A percentile compares a stretch with the other conserved stretches of the same genome.
These are phyloP conservation scores for Vitellaria paradoxa DNA, from an alignment of 179 eudicot species.

Conservation along the genomic window DNA sequence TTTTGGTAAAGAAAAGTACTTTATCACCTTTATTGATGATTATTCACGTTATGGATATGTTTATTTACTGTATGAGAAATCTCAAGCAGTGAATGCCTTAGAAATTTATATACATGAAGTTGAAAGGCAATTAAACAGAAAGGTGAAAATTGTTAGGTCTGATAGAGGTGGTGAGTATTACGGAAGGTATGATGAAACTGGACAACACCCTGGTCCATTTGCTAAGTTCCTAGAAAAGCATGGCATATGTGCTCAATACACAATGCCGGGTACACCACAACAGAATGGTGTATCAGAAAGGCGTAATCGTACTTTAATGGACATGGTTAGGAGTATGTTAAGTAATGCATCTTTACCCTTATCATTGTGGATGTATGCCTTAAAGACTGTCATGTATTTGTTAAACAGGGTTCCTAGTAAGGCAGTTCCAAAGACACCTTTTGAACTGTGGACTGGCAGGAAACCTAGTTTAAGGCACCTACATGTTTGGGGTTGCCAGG, in stretches of 20 bases:
- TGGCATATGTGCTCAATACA: slow-evolving; percentile 15
- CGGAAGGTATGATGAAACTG: neutral
- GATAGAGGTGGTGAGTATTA: no score
- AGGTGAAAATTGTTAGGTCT: neutral
- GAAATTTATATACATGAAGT: neutral
- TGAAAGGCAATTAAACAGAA: neutral
- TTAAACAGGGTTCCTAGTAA: slow-evolving; percentile 9
- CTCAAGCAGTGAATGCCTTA: neutral
- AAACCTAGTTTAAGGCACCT: slow-evolving; percentile 18
- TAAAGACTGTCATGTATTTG: neutral
- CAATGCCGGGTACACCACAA: slow-evolving; percentile 2
- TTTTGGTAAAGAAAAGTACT: neutral
- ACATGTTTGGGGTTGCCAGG: slow-evolving; percentile 14
- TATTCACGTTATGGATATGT: slow-evolving; percentile 2
- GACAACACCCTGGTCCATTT: slow-evolving; percentile 3
- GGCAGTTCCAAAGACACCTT: slow-evolving; percentile 12
- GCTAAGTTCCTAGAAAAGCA: slow-evolving; percentile 7
- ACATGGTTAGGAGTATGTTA: slow-evolving; percentile 2
- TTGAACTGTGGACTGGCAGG: slow-evolving; percentile 9
- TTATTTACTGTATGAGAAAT: neutral
- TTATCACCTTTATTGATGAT: slow-evolving; percentile 2
- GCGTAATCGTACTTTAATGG: neutral
- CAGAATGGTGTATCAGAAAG: slow-evolving; percentile 2
- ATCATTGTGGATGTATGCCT: slow-evolving; percentile 12
- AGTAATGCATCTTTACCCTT: neutral